Percentiles rank a stretch among this genome's conserved stretches.
These are phyloP conservation scores for Trifolium dubium DNA, from an alignment of 306 rosid species.

Conservation along the genomic window DNA sequence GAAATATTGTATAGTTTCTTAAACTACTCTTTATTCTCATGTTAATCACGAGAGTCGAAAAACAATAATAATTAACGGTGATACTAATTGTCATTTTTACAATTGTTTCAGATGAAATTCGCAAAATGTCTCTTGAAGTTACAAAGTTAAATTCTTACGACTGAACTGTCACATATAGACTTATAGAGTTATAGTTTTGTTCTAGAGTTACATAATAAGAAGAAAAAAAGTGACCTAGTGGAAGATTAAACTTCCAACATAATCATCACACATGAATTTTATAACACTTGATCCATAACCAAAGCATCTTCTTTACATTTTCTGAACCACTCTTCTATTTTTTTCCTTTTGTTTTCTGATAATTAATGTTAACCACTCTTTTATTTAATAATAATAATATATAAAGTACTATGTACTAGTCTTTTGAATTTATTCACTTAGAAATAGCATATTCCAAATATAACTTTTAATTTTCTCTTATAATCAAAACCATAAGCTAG, in stretches of 20 bases:
- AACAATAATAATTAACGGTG: too few relatives aligned
- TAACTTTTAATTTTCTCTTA: neutral
- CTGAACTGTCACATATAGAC: too few relatives aligned
- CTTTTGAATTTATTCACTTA: constrained; percentile 21
- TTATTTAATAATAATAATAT: neutral
- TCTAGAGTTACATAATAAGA: neutral
- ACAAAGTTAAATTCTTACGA: too few relatives aligned
- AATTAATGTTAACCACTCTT: constrained; percentile 13
- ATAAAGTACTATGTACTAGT: constrained; percentile 19
- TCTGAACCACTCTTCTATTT: neutral
- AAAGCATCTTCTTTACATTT: constrained; percentile 16
- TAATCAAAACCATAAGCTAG: constrained; percentile 22
- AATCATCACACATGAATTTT: constrained; percentile 1
- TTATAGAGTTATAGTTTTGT: too few relatives aligned
- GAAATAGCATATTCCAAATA: constrained; percentile 10
- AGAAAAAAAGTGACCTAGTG: constrained; percentile 9
- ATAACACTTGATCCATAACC: neutral
- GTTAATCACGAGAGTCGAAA: too few relatives aligned
- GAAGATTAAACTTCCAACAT: constrained; percentile 2
- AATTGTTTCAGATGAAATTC: too few relatives aligned
- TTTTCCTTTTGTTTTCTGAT: neutral
- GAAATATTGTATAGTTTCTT: neutral
- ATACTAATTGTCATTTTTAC: too few relatives aligned
- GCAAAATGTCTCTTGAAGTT: too few relatives aligned
- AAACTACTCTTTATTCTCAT: neutral